Conservation (phyloP, 2,329 filamentous ascomycete species). For the Trichoderma semiorbis region DNA sequence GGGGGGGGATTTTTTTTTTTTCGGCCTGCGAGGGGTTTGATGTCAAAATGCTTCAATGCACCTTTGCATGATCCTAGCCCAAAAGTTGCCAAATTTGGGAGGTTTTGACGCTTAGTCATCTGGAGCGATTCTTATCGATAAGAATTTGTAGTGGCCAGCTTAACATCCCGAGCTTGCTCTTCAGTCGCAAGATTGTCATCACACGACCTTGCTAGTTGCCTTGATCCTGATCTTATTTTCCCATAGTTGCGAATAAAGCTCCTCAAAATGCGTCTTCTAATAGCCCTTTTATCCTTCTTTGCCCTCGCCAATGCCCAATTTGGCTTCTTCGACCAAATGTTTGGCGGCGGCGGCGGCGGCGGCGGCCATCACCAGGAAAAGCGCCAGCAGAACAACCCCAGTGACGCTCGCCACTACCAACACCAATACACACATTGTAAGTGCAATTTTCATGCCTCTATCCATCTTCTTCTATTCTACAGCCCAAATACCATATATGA, state of each 20-base stretch:
- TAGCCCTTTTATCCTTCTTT: constrained; percentile 57
- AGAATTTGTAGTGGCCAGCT: constrained; percentile 21
- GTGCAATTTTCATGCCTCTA: constrained; percentile 19
- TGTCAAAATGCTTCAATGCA: constrained; percentile 9
- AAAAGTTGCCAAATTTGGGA: constrained; percentile 15
- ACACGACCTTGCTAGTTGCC: background rate
- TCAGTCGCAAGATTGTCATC: constrained; percentile 5
- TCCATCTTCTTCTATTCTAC: background rate
- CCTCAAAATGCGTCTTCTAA: constrained; percentile 31
- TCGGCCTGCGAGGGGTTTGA: constrained; percentile 12
- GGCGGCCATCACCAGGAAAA: constrained; percentile 51
- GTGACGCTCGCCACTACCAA: constrained; percentile 79
- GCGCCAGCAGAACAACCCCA: constrained; percentile 74
- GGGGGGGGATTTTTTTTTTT: background rate
- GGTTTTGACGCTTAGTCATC: constrained; percentile 18
- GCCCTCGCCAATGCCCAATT: constrained; percentile 73
- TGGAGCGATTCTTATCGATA: constrained; percentile 22
- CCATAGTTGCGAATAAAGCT: background rate
- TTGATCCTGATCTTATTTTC: background rate
- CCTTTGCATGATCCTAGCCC: background rate
- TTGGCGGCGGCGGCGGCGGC: constrained; percentile 49
- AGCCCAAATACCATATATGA: accelerated
- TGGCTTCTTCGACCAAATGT: constrained; percentile 97
- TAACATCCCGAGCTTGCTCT: constrained; percentile 7
- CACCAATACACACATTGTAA: constrained; percentile 65